Conservation (phyloP, 1,139 yeast genomes). For the Kurtzmaniella natalensis region DNA sequence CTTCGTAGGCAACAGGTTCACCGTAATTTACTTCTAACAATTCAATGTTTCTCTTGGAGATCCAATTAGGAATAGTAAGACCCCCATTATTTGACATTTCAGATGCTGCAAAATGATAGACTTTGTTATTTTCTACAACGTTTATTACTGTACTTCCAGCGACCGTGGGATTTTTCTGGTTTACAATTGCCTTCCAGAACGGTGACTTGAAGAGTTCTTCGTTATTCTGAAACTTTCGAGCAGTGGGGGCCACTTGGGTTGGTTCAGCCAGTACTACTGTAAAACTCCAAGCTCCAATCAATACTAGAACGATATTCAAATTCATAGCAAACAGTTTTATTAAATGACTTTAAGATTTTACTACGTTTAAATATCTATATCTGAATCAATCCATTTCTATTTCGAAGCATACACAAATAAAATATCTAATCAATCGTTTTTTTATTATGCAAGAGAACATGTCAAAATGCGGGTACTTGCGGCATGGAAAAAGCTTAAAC, state of each 20-base stretch:
- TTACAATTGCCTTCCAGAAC: conserved; percentile 15
- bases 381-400: no score
- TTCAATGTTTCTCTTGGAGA: conserved; percentile 10
- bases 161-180: conserved; percentile 10
- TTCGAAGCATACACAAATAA: no score
- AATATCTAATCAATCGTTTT: no score
- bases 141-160: conserved; percentile 13
- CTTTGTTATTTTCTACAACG: conserved; percentile 12
- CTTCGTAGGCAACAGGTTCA: conserved; percentile 1
- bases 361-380: no score
- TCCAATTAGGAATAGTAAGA: neutral
- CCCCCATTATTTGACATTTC: conserved; percentile 6
- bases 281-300: no score
- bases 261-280: no score
- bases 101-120: conserved; percentile 12
- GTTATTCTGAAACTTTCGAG: conserved; percentile 8
- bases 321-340: no score
- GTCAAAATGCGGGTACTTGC: no score
- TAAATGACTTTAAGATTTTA: no score
- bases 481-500: no score
- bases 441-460: no score
- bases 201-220: conserved; percentile 11
- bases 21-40: conserved; percentile 19
- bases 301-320: no score
- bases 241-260: neutral